Evolutionary conservation across 225 moss, liverwort and hornwort genomes (phyloP), one percentile per base, ranked within the genome.

Genomic region (Climacium dendroides): DNA sequence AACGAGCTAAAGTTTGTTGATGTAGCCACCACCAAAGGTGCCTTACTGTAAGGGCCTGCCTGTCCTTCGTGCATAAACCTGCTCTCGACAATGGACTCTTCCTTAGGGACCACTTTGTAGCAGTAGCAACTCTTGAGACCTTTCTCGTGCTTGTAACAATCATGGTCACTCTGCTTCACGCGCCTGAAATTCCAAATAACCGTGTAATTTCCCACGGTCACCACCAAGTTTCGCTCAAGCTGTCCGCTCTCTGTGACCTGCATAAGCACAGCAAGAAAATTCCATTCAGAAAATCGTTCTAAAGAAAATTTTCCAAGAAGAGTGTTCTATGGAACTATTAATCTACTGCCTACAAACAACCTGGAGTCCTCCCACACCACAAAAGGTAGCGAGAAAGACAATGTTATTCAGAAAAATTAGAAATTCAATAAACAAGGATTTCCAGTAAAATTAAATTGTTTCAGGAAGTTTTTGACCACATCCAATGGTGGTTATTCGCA

Each of bases 231-330:
- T 11, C 96, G 94, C 84, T 99, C 99, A 43, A 95, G 90, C 92
- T 97, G 94, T 78, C 99, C 99, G 79, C 94, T 92, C 64, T 99
- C 97, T 10, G 99, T 99, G 78, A 97, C 96, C 96, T 96, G 96
- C 86, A 87, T 10, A 47, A 66, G 57, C 35, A 81, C 37, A 85
- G 43, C 69, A 84, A 88, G 59, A 41, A 66, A 47, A 73, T 55
- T 74, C 54, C 74, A 82, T 18, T 66, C 45, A 89, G 41, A 66
- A 78, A 75, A 52, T n/a, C 61, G 41, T 19, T 55, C 39, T 50
- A 80, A 45, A 60, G 9, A 53, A 54, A 39, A 8, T 3, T 22
- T 41, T 37, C 58, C 24, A 3, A 30, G 29, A 74, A 12, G 6
- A 65, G 19, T 26, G 29, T 24, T 77, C 13, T 75, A 41, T 18